Conservation (phyloP, 1,284 basidiomycete species). For the Pyrrhoderma lamaoense region DNA sequence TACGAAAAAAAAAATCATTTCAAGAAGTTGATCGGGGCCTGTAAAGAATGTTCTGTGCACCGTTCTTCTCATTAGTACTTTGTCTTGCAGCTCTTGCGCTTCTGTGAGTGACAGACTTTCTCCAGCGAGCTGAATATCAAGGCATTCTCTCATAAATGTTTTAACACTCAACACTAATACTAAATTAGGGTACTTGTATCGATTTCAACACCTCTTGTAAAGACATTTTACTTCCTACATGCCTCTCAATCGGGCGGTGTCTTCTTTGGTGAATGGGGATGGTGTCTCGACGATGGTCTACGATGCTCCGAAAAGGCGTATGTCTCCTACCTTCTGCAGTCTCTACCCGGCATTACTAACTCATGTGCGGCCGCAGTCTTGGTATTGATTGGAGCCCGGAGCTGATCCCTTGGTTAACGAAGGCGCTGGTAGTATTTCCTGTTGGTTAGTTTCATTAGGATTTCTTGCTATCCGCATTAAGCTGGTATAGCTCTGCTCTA, state of each 20-base stretch:
- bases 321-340: slow-evolving; percentile 5
- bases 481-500: slow-evolving; percentile 3
- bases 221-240: slow-evolving; percentile 26
- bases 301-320: slow-evolving; percentile 23
- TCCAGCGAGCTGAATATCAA: no score
- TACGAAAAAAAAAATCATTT: no score
- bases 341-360: background rate
- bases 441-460: slow-evolving; percentile 24
- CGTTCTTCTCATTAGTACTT: slow-evolving; percentile 9
- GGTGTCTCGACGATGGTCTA: slow-evolving; percentile 22
- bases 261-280: slow-evolving; percentile 26
- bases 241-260: slow-evolving; percentile 24
- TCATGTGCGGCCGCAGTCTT: slow-evolving; percentile 14
- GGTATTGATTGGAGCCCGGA: slow-evolving; percentile 25
- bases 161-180: background rate
- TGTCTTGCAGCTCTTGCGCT: slow-evolving; percentile 22
- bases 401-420: slow-evolving; percentile 23
- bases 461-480: no score
- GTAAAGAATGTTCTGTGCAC: slow-evolving; percentile 1
- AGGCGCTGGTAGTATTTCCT: slow-evolving; percentile 25
- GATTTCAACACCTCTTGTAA: slow-evolving; percentile 27
- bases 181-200: slow-evolving; percentile 26
- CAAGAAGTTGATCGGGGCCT: no score
- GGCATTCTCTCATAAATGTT: background rate
- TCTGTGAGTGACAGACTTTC: slow-evolving; percentile 7